Evolutionary conservation across 352 stramenopile genomes (phyloP).

Genomic region (Globisporangium camurandrum): DNA sequence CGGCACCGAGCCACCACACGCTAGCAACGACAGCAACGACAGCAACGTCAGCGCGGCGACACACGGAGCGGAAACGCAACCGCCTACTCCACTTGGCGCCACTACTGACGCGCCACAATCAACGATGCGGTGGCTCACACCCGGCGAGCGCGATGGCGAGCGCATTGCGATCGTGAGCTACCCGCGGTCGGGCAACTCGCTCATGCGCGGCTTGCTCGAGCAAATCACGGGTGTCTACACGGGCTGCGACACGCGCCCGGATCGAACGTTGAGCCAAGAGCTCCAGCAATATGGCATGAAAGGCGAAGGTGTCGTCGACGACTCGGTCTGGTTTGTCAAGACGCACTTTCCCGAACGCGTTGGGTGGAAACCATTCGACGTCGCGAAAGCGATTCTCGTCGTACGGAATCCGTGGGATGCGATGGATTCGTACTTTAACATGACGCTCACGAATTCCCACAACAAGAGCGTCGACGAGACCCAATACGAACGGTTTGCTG

Average conservation of each 20-base stretch:
- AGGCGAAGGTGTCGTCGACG: conserved; percentile 91
- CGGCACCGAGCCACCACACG: conserved; percentile 5
- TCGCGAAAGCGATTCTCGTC: conserved; percentile 80
- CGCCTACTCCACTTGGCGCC: not conserved
- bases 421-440: conserved; percentile 99
- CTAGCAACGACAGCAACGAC: not conserved
- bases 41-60: conserved; percentile 1
- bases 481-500: conserved; percentile 81
- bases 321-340: conserved; percentile 96
- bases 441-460: conserved; percentile 93
- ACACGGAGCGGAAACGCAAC: not conserved
- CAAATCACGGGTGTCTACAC: conserved; percentile 93
- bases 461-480: conserved; percentile 86
- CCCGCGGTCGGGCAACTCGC: conserved; percentile 95
- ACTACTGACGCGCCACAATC: not conserved
- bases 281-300: conserved; percentile 88
- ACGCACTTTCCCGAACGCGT: conserved; percentile 96
- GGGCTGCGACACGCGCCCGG: conserved; percentile 94
- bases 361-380: conserved; percentile 81
- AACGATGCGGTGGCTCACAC: conserved; percentile 60
- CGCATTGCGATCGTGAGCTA: conserved; percentile 93
- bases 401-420: conserved; percentile 97
- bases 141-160: conserved; percentile 54
- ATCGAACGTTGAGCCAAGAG: conserved; percentile 89
- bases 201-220: conserved; percentile 95